Percentiles rank a stretch among this genome's conserved stretches.
Evolutionary conservation across 768 basidiomycete genomes (phyloP).

Genomic region (Tylopilus plumbeoviolaceoides): DNA sequence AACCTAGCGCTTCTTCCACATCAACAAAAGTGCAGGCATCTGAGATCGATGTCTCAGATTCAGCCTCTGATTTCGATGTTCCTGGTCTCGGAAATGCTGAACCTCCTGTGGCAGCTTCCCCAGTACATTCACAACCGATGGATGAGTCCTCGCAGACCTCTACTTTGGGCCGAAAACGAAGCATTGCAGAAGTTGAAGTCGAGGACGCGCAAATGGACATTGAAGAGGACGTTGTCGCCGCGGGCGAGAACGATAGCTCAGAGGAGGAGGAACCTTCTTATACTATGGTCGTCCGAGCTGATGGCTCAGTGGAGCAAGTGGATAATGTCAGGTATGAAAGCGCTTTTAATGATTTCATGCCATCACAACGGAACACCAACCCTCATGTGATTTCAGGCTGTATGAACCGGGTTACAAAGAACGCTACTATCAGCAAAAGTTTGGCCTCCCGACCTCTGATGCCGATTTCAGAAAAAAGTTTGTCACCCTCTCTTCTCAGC

Average conservation of each 20-base stretch:
- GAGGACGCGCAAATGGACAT: slow-evolving; percentile 36
- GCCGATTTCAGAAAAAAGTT: slow-evolving; percentile 69
- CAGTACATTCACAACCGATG: slow-evolving; percentile 4
- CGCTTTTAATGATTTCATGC: slow-evolving; percentile 1
- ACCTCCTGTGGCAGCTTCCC: slow-evolving; percentile 15
- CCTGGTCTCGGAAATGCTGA: slow-evolving; percentile 32
- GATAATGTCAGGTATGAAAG: slow-evolving; percentile 83
- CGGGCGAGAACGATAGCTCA: slow-evolving; percentile 39
- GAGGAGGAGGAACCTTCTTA: slow-evolving; percentile 48
- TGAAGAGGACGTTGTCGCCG: slow-evolving; percentile 22
- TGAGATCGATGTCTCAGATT: slow-evolving; percentile 23
- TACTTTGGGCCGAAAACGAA: slow-evolving; percentile 42
- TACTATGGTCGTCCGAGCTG: slow-evolving; percentile 75
- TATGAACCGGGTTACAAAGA: slow-evolving; percentile 97
- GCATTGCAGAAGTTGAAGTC: slow-evolving; percentile 38
- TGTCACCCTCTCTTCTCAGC: slow-evolving; percentile 23
- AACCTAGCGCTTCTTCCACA: slow-evolving; percentile 30
- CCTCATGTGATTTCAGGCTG: slow-evolving; percentile 46
- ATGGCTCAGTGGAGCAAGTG: slow-evolving; percentile 92
- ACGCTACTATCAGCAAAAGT: slow-evolving; percentile 93
- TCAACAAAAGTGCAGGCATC: slow-evolving; percentile 33
- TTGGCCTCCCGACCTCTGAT: slow-evolving; percentile 71
- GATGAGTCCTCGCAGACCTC: slow-evolving; percentile 19
- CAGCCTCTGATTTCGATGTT: slow-evolving; percentile 32
- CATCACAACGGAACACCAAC: slow-evolving; percentile 1